Evolutionary conservation across 805 yeast species (phyloP).

Genomic region (Yarrowia hollandica): DNA sequence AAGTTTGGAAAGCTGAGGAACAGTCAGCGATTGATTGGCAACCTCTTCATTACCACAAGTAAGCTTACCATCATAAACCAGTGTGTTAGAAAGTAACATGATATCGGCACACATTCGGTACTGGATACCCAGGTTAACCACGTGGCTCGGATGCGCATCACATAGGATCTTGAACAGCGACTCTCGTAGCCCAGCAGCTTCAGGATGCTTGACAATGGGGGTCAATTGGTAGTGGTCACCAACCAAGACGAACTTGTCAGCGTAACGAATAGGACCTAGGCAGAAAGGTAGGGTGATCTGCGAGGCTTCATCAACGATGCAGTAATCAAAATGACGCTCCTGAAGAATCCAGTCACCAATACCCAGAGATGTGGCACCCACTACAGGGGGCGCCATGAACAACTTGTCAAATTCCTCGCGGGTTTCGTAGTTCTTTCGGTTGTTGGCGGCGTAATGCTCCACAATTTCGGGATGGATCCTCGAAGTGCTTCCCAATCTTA

Average conservation of each 20-base stretch:
- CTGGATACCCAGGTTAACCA: constrained; percentile 77
- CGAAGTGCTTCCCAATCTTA: constrained; percentile 64
- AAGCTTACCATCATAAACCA: constrained; percentile 73
- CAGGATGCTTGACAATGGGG: constrained; percentile 72
- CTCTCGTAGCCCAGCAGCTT: constrained; percentile 71
- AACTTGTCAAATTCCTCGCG: constrained; percentile 50
- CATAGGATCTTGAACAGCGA: constrained; percentile 77
- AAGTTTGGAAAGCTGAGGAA: constrained; percentile 44
- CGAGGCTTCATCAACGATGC: constrained; percentile 95
- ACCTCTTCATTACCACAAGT: constrained; percentile 72
- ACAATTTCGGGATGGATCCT: constrained; percentile 63
- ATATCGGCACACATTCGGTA: constrained; percentile 92
- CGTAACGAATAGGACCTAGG: constrained; percentile 78
- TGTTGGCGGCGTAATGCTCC: constrained; percentile 46
- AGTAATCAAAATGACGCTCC: constrained; percentile 74
- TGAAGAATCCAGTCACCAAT: constrained; percentile 61
- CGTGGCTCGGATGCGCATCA: constrained; percentile 68
- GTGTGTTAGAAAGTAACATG: constrained; percentile 74
- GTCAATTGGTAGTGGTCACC: constrained; percentile 96
- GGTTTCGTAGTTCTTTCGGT: constrained; percentile 43
- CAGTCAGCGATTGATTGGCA: constrained; percentile 54
- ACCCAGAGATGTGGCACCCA: constrained; percentile 87
- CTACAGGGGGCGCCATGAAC: constrained; percentile 63
- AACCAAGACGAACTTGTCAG: constrained; percentile 82
- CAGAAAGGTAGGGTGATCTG: constrained; percentile 91